Evolutionary conservation across 768 basidiomycete genomes (phyloP), one percentile per base, ranked within the genome.

Genomic region (Lactarius tabidus): DNA sequence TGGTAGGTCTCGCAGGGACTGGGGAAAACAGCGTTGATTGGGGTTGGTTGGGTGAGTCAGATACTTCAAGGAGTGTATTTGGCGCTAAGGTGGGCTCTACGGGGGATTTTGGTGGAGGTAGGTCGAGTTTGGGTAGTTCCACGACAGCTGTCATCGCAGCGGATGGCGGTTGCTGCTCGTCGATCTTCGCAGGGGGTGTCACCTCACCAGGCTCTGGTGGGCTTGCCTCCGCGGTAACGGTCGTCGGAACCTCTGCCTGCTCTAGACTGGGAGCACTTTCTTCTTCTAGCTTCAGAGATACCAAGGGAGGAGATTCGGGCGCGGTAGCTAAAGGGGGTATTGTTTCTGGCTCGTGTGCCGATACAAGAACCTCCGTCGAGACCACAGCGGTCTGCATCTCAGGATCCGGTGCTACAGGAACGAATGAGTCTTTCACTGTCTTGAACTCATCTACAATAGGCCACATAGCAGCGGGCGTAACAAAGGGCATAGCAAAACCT

Each of bases 51-150:
- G 51, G 33, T 14, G 61, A 31, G n/a, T 66, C 51, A 14, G 51
- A 53, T 15, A 54, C 41, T 23, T 62, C 61, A 29, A 45, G 39
- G 14, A 54, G 38, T 28, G 10, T 29, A 28, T 65, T 15, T 18
- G 20, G 59, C 23, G 43, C n/a, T 15, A 12, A 38, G 3, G 33
- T 48, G 12, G 57, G 12, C 29, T 62, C 55, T 20, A 35, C 31
- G 2, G 45, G 53, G 20, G 33, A 17, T 38, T 62, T 39, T 20
- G 41, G 39, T 36, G 57, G 33, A n/a, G 61, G 61, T 39, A 62
- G 36, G 20, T 58, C 35, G 12, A 62, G 57, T 36, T 35, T 58
- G 20, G 61, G 60, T 9, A 59, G 57, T 35, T 59, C 65, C 7
- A 26, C 17, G 33, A 53, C 20, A 9, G 31, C 36, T 23, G 33